Evolutionary conservation across 2,329 filamentous ascomycete genomes (phyloP).

Genomic region (Parastagonospora nodorum): DNA sequence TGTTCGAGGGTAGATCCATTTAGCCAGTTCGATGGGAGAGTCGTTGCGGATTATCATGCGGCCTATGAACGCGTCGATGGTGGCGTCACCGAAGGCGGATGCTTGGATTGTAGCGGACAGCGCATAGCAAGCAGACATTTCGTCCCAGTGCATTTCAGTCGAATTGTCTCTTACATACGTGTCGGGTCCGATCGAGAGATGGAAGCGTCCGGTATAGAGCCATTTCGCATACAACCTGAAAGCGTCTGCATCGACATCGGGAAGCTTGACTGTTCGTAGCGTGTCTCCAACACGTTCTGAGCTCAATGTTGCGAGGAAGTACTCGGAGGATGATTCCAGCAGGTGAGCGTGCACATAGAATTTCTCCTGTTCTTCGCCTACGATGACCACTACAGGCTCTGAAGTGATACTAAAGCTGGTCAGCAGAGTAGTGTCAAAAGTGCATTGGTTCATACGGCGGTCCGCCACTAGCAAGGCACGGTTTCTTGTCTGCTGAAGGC

Average conservation of each 20-base stretch:
- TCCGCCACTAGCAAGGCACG: too few species aligned
- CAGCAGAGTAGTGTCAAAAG: neutral
- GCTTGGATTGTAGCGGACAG: conserved; percentile 1
- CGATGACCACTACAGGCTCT: neutral
- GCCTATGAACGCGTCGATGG: neutral
- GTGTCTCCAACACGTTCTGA: too few species aligned
- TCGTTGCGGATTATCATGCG: neutral
- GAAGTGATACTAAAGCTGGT: neutral
- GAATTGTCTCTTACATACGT: neutral
- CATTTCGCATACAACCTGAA: conserved; percentile 4
- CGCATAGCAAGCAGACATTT: neutral
- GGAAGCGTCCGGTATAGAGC: conserved; percentile 5
- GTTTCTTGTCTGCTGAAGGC: too few species aligned
- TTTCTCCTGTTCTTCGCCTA: neutral
- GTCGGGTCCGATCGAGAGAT: neutral
- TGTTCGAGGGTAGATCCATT: neutral
- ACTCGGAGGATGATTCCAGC: neutral
- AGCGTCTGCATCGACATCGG: neutral
- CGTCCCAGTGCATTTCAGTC: neutral
- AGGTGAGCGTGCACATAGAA: neutral
- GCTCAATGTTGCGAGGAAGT: too few species aligned
- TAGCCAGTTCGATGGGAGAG: neutral
- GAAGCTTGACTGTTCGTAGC: neutral
- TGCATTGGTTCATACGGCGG: neutral
- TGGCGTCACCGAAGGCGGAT: neutral